These are phyloP conservation scores for Helianthus annuus DNA, from an alignment of 129 eudicot genomes.

Conservation along the genomic window HanXRQr2.0-SUNRISE NC_035449.2:129727297-129727796, in stretches of 20 bases:
- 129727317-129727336: no score
- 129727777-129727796: slow-evolving; percentile 1
- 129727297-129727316: slow-evolving; percentile 6
- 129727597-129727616: slow-evolving; percentile 12
- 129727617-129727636: slow-evolving; percentile 10
- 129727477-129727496: no score
- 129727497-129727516: background rate
- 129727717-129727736: slow-evolving; percentile 12
- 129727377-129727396: no score
- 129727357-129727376: no score
- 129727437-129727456: no score
- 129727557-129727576: background rate
- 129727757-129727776: background rate
- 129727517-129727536: slow-evolving; percentile 17
- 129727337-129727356: no score
- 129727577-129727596: background rate
- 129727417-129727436: no score
- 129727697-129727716: slow-evolving; percentile 22
- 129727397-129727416: no score
- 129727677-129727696: slow-evolving; percentile 20
- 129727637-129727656: slow-evolving; percentile 8
- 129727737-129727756: slow-evolving; percentile 3
- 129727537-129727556: background rate
- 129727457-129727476: no score
- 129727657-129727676: slow-evolving; percentile 23